These are phyloP conservation scores for Pythium periplocum DNA, from an alignment of 352 stramenopile genomes.

Conservation along the genomic window DNA sequence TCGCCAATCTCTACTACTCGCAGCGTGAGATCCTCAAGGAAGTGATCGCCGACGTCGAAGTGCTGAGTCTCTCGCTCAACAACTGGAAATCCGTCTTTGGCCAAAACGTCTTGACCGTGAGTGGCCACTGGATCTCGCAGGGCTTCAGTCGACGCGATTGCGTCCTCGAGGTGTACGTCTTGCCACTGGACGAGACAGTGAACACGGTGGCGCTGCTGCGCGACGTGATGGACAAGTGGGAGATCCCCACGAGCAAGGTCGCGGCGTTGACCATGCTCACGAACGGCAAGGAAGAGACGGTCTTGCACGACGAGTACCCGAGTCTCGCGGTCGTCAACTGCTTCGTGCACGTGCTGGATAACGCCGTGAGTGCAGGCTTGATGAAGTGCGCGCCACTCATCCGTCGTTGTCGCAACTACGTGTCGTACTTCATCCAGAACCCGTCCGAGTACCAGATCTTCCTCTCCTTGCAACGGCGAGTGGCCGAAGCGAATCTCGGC, in stretches of 20 bases:
- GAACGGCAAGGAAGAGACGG: constrained; percentile 31
- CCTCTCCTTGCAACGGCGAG: constrained; percentile 57
- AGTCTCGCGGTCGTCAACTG: constrained; percentile 57
- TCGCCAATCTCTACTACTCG: constrained; percentile 76
- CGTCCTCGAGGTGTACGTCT: constrained; percentile 70
- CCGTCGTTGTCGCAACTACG: constrained; percentile 65
- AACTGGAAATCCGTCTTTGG: constrained; percentile 79
- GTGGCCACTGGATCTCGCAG: constrained; percentile 72
- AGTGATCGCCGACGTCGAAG: constrained; percentile 65
- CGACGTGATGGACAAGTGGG: constrained; percentile 82
- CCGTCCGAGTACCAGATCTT: constrained; percentile 82
- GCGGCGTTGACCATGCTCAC: constrained; percentile 66
- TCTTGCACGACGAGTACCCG: constrained; percentile 59
- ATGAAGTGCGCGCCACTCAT: constrained; percentile 57
- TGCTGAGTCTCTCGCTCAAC: constrained; percentile 70
- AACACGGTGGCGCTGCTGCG: constrained; percentile 74
- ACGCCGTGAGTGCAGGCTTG: constrained; percentile 45
- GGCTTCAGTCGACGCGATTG: constrained; percentile 71
- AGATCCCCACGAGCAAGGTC: constrained; percentile 66
- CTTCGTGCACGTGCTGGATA: constrained; percentile 61
- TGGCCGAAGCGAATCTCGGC: constrained; percentile 36
- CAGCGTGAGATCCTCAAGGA: constrained; percentile 79
- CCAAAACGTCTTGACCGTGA: constrained; percentile 75
- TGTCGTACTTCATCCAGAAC: constrained; percentile 83
- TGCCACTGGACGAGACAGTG: constrained; percentile 67